Evolutionary conservation across 1,139 yeast genomes (phyloP).

Genomic region (Saccharomyces hybrid): DNA sequence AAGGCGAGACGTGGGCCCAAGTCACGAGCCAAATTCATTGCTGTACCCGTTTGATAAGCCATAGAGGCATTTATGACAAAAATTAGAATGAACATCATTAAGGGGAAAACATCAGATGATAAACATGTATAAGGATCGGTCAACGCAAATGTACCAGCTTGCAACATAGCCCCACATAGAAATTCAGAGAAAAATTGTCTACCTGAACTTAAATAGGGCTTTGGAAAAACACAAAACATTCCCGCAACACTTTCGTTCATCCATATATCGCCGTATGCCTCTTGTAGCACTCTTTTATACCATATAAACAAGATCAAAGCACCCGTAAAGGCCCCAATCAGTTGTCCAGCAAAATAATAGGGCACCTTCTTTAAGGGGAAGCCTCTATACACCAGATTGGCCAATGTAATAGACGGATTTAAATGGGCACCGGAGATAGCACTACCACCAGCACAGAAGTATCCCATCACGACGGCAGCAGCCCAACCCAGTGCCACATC

Average conservation of each 20-base stretch:
- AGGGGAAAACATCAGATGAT: slow-evolving; percentile 40
- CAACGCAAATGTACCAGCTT: slow-evolving; percentile 40
- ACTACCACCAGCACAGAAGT: slow-evolving; percentile 37
- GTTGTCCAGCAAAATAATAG: slow-evolving; percentile 36
- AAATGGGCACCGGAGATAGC: slow-evolving; percentile 42
- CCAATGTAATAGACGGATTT: slow-evolving; percentile 39
- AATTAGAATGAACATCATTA: slow-evolving; percentile 39
- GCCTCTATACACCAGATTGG: slow-evolving; percentile 38
- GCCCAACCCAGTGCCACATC: slow-evolving; percentile 44
- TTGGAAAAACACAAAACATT: slow-evolving; percentile 42
- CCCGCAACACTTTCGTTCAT: slow-evolving; percentile 28
- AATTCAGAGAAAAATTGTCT: slow-evolving; percentile 43
- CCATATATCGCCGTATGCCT: slow-evolving; percentile 24
- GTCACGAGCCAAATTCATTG: slow-evolving; percentile 47
- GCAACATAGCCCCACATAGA: slow-evolving; percentile 38
- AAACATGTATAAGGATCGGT: slow-evolving; percentile 44
- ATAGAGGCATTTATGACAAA: slow-evolving; percentile 39
- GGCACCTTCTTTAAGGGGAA: slow-evolving; percentile 39
- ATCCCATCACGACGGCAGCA: slow-evolving; percentile 44
- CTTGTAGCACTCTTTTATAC: slow-evolving; percentile 28
- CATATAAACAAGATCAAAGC: slow-evolving; percentile 35
- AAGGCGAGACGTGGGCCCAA: slow-evolving; percentile 46
- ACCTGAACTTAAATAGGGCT: slow-evolving; percentile 35
- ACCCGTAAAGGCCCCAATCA: slow-evolving; percentile 38
- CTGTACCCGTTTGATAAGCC: slow-evolving; percentile 47